Evolutionary conservation across 106 monocot genomes (phyloP).

Genomic region (Dioscorea zingiberensis): DNA sequence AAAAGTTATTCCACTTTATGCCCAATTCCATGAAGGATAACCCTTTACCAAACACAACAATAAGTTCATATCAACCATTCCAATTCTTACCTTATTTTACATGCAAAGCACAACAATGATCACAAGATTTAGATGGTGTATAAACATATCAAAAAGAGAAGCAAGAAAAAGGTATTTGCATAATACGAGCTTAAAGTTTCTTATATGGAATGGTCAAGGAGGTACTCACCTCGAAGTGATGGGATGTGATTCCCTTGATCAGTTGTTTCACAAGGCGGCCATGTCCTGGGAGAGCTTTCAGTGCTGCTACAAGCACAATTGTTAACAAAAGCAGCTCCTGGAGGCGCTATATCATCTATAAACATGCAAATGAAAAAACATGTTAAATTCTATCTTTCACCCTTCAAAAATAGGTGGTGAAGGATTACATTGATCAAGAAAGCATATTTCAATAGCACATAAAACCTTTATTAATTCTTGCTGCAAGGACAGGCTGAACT

Average conservation of each 20-base stretch:
- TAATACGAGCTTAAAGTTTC: too few species aligned
- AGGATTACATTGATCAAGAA: not conserved
- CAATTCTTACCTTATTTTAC: too few species aligned
- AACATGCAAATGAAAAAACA: not conserved
- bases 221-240: conserved; percentile 52
- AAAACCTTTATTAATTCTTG: conserved; percentile 50
- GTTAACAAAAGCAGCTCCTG: conserved; percentile 28
- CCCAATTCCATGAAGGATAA: too few species aligned
- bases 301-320: conserved; percentile 63
- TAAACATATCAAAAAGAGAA: too few species aligned
- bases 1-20: too few species aligned
- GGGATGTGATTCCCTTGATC: conserved; percentile 61
- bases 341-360: conserved; percentile 54
- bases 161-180: too few species aligned
- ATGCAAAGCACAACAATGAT: too few species aligned
- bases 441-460: not conserved
- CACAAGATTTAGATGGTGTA: too few species aligned
- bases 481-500: conserved; percentile 35
- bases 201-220: not conserved
- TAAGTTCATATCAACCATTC: too few species aligned
- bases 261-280: conserved; percentile 43
- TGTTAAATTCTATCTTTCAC: not conserved
- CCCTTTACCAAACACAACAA: too few species aligned
- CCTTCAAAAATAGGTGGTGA: not conserved
- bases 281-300: conserved; percentile 37